Percentiles rank a stretch among this genome's conserved stretches.
Conservation (phyloP, 2,329 filamentous ascomycete species). For the Neopestalotiopsis rosae region DNA sequence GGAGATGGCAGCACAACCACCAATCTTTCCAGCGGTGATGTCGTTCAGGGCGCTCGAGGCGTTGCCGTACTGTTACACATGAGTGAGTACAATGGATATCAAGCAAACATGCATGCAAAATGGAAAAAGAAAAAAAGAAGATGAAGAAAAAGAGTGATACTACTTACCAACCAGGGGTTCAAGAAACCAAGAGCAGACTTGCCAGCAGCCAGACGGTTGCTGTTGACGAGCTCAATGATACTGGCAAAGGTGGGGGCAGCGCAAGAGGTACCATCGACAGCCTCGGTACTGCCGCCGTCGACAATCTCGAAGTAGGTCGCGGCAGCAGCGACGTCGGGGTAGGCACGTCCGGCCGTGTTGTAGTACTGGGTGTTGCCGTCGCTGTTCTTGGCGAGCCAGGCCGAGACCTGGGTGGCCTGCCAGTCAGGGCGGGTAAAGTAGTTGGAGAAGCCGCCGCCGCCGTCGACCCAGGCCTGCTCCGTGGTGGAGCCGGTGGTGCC, state of each 20-base stretch:
- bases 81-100: not conserved
- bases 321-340: slow-evolving; percentile 68
- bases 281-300: slow-evolving; percentile 35
- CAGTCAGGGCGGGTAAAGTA: slow-evolving; percentile 49
- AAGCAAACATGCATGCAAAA: slow-evolving; percentile 8
- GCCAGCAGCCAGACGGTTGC: slow-evolving; percentile 60
- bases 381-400: slow-evolving; percentile 45
- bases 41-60: slow-evolving; percentile 48
- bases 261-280: slow-evolving; percentile 51
- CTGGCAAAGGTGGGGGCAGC: slow-evolving; percentile 67
- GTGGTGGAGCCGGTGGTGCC: slow-evolving; percentile 56
- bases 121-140: too few species aligned
- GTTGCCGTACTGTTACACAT: slow-evolving; percentile 40
- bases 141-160: slow-evolving; percentile 1
- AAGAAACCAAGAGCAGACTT: slow-evolving; percentile 62
- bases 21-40: slow-evolving; percentile 45
- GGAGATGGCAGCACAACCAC: slow-evolving; percentile 38
- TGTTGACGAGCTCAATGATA: slow-evolving; percentile 70
- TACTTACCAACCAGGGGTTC: slow-evolving; percentile 58
- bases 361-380: slow-evolving; percentile 50
- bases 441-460: slow-evolving; percentile 57
- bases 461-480: slow-evolving; percentile 58
- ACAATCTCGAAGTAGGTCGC: slow-evolving; percentile 38
- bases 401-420: slow-evolving; percentile 52
- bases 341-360: slow-evolving; percentile 57